Evolutionary conservation across 129 eudicot species (phyloP).

Genomic region (Tanacetum coccineum): DNA sequence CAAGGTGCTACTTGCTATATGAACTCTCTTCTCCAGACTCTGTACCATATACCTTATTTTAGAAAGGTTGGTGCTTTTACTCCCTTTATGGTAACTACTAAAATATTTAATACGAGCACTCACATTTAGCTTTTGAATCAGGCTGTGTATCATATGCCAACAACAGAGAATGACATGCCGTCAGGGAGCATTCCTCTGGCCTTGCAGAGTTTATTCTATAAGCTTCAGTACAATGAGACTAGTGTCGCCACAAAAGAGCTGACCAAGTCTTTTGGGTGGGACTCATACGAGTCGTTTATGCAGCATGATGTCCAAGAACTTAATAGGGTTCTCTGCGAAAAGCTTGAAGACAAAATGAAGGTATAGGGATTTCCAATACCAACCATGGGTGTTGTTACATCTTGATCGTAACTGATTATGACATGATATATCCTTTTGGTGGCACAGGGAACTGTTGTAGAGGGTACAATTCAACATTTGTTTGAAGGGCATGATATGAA

Average conservation of each 20-base stretch:
- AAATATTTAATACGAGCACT: constrained; percentile 18
- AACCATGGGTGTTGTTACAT: neutral
- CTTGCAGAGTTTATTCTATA: constrained; percentile 32
- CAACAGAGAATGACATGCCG: constrained; percentile 8
- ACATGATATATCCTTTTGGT: constrained; percentile 1
- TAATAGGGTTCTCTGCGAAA: constrained; percentile 94
- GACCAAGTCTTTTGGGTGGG: constrained; percentile 99
- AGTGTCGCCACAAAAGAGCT: constrained; percentile 98
- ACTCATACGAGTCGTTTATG: constrained; percentile 93
- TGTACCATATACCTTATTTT: constrained; percentile 94
- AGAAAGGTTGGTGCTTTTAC: constrained; percentile 66
- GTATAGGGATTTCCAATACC: constrained; percentile 31
- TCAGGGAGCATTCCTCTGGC: constrained; percentile 4
- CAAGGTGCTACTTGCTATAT: constrained; percentile 99
- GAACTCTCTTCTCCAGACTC: constrained; percentile 95
- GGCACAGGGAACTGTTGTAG: constrained; percentile 90
- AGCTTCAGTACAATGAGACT: constrained; percentile 83
- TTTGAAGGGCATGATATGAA: constrained; percentile 99
- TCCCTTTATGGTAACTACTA: constrained; percentile 8
- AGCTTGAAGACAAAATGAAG: constrained; percentile 99
- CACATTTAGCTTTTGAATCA: constrained; percentile 4
- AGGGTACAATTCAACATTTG: constrained; percentile 89
- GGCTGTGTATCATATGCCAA: constrained; percentile 9
- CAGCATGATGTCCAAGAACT: constrained; percentile 99
- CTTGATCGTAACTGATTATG: constrained; percentile 1